phyloP scores from a whole-genome alignment of 495 filamentous ascomycete species.

The Penicillium coprophilum region DNA sequence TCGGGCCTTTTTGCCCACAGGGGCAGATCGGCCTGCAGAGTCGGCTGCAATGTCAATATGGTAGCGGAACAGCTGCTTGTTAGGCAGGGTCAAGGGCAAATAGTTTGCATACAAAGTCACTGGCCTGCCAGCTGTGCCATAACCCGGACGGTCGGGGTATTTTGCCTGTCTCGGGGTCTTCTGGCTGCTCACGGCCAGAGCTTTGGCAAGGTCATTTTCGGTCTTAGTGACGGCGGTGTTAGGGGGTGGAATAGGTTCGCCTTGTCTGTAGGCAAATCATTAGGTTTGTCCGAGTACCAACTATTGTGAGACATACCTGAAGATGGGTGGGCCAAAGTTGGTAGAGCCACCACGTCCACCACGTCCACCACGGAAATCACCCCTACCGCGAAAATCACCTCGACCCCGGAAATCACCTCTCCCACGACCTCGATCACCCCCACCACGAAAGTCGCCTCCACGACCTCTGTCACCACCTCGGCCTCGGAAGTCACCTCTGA shows the following conservation, averaged over 20 bases:
- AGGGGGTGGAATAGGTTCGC: constrained; percentile 20
- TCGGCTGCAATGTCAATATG: constrained; percentile 32
- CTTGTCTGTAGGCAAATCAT: constrained; percentile 20
- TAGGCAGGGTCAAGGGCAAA: constrained; percentile 49
- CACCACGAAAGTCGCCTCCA: neutral
- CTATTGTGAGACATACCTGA: neutral
- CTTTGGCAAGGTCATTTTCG: constrained; percentile 31
- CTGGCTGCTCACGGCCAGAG: constrained; percentile 24
- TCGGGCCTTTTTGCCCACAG: constrained; percentile 52
- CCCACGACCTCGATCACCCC: neutral
- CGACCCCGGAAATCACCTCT: constrained; percentile 3
- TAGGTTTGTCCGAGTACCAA: neutral
- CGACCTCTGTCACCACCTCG: constrained; percentile 2
- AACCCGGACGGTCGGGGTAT: constrained; percentile 55
- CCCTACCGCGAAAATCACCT: neutral
- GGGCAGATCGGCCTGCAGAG: constrained; percentile 25
- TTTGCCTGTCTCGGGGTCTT: constrained; percentile 16
- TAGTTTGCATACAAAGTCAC: constrained; percentile 65
- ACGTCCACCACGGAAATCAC: constrained; percentile 1
- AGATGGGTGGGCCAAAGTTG: constrained; percentile 5
- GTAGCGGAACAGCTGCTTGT: constrained; percentile 40
- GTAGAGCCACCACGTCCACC: neutral
- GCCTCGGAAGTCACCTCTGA: constrained; percentile 1
- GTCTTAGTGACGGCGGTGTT: constrained; percentile 29
- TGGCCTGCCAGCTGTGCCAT: constrained; percentile 51